A percentile compares a stretch with the other conserved stretches of the same genome.
Conservation (phyloP, 2,329 filamentous ascomycete species). For the Fusarium devonianum region DNA sequence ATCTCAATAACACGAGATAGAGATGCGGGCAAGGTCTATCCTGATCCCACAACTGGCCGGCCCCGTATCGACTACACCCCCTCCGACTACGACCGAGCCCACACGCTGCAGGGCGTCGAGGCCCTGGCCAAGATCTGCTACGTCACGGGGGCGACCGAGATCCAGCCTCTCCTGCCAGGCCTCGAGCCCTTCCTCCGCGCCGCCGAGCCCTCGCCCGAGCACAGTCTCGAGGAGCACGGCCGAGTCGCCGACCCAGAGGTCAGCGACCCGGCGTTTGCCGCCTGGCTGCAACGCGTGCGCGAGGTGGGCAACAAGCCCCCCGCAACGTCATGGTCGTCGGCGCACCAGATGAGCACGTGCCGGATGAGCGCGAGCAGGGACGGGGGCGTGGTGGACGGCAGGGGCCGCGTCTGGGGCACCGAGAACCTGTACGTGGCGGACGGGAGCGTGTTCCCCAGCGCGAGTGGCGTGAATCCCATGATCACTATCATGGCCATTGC, state of each 20-base stretch:
- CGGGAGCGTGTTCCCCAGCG: slow-evolving; percentile 77
- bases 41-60: slow-evolving; percentile 71
- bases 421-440: slow-evolving; percentile 74
- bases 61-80: slow-evolving; percentile 74
- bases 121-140: slow-evolving; percentile 80
- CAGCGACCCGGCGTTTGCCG: slow-evolving; percentile 65
- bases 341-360: slow-evolving; percentile 83
- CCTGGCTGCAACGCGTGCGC: slow-evolving; percentile 64
- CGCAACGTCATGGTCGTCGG: slow-evolving; percentile 66
- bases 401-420: slow-evolving; percentile 70
- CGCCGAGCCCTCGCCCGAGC: slow-evolving; percentile 28
- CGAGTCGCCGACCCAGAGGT: slow-evolving; percentile 52
- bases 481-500: slow-evolving; percentile 76
- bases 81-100: slow-evolving; percentile 74
- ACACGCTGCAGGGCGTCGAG: slow-evolving; percentile 75
- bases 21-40: slow-evolving; percentile 76
- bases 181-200: slow-evolving; percentile 66
- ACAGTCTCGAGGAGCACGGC: slow-evolving; percentile 25
- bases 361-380: slow-evolving; percentile 67
- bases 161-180: slow-evolving; percentile 70
- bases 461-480: slow-evolving; percentile 85
- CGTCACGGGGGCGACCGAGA: slow-evolving; percentile 80
- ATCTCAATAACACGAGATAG: slow-evolving; percentile 79
- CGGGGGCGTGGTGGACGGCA: slow-evolving; percentile 65
- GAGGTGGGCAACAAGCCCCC: slow-evolving; percentile 59